phyloP scores from a whole-genome alignment of 73 alveolate species.

The Paramecium pentaurelia region DNA sequence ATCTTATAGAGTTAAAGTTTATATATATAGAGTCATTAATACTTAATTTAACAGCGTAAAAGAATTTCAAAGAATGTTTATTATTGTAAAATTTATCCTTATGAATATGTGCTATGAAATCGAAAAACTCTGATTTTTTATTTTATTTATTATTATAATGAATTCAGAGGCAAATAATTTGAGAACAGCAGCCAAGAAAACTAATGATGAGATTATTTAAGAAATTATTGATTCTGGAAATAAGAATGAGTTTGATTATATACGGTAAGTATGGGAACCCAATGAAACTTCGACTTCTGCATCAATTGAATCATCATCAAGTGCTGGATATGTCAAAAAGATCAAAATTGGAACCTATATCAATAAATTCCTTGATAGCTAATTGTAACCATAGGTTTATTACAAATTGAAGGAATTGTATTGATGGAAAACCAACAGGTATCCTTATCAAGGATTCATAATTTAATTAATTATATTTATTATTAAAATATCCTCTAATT shows the following conservation, averaged over 20 bases:
- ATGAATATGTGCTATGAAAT: background rate
- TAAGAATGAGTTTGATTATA: background rate
- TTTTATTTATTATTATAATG: background rate
- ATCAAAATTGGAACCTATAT: background rate
- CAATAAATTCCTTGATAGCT: background rate
- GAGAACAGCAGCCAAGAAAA: background rate
- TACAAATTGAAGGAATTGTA: slow-evolving; percentile 3
- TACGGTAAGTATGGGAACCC: slow-evolving; percentile 32
- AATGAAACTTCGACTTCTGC: background rate
- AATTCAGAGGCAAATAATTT: slow-evolving; percentile 25
- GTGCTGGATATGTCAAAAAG: background rate
- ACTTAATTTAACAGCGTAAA: no score
- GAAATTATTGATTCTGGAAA: background rate
- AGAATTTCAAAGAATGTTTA: no score
- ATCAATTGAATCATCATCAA: background rate
- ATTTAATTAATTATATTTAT: slow-evolving; percentile 5
- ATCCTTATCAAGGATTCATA: background rate
- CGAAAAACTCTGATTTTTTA: background rate
- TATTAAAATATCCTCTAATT: background rate
- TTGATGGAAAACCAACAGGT: background rate
- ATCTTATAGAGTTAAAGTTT: no score
- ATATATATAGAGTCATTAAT: background rate
- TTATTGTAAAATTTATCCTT: background rate
- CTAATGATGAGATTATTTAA: background rate
- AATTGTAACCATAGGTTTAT: background rate